Base-by-base conservation (phyloP, 2,329 filamentous ascomycete genomes). In the Malbranchea cinnamomea region DNA sequence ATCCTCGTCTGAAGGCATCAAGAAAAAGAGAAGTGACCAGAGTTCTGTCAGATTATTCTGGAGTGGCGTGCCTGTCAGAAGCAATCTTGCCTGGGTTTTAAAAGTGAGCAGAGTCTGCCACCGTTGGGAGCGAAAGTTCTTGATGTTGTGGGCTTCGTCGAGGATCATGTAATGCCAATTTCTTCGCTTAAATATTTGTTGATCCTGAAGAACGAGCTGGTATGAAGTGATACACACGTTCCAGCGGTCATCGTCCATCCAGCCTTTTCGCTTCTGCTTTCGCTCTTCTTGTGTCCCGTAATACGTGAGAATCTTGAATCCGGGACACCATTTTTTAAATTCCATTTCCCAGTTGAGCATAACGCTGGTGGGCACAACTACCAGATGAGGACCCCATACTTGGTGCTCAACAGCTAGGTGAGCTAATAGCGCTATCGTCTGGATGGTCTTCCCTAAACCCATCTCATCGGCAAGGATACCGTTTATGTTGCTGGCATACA, bases 281-380 rank as follows among this genome's bases (percentile, higher is more conserved):
- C 89, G 77, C 56, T 98, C 89, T 41, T 94, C 84, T 44, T 85
- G 79, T 23, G 78, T 82, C 24, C 91, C 89, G 50, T 95, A 98
- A 58, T 98, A 98, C 0, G 85, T 89, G 35, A 98, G 65, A 33
- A 98, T 92, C 51, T 94, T 95, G 65, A 98, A 98, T 0, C 89
- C 87, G 3, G 91, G 89, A 34, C 85, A 82, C 73, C 62, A 98
- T 52, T 98, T 98, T 50, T 95, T 95, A 67, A 98, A 98, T 56
- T 98, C 89, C 79, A 95, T 95, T 53, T 98, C 91, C 89, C 89
- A 98, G 50, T 98, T 98, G 40, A 98, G 71, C 68, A 98, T 94
- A 28, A 98, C 91, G 54, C 85, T 95, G 2, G 89, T 98, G 1
- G 89, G 89, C 2, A 98, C 89, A 37, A 98, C 79, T 28, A 98